phyloP scores from a whole-genome alignment of 2,329 filamentous ascomycete genomes.

The Fusarium protoensiforme region DNA sequence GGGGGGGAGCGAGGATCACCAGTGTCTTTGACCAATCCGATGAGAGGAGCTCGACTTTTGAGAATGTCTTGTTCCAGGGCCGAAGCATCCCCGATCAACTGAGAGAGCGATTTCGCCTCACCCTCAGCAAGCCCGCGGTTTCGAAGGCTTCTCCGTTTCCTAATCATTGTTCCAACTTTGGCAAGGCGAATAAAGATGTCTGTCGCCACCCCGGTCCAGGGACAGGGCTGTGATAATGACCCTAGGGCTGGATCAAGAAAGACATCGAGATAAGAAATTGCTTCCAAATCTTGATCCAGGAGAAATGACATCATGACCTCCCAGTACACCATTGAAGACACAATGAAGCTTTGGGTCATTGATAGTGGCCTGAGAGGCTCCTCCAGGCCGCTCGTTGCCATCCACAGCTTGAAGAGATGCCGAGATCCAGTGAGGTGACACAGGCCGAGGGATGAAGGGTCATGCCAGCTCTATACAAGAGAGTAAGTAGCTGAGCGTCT shows the following conservation, averaged over 20 bases:
- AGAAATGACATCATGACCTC: not conserved
- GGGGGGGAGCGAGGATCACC: not conserved
- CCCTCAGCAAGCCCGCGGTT: not conserved
- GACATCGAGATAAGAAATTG: not conserved
- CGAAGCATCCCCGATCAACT: not conserved
- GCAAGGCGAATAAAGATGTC: not conserved
- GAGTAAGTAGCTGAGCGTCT: not conserved
- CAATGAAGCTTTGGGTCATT: not conserved
- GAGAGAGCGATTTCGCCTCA: not conserved
- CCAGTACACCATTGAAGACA: not conserved
- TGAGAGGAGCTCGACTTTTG: not conserved
- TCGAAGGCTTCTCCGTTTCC: not conserved
- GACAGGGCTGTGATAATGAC: not conserved
- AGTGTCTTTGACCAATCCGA: not conserved
- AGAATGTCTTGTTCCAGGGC: not conserved
- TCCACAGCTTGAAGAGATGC: not conserved
- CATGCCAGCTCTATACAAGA: not conserved
- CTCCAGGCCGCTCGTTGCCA: not conserved
- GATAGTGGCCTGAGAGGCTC: not conserved
- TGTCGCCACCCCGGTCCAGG: not conserved
- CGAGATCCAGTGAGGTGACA: not conserved
- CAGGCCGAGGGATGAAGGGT: not conserved
- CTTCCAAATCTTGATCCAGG: not conserved
- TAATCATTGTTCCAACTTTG: not conserved
- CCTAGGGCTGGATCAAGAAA: not conserved